These are phyloP conservation scores for Phytophthora hibernalis DNA, from an alignment of 352 stramenopile species.

Conservation along the genomic window DNA sequence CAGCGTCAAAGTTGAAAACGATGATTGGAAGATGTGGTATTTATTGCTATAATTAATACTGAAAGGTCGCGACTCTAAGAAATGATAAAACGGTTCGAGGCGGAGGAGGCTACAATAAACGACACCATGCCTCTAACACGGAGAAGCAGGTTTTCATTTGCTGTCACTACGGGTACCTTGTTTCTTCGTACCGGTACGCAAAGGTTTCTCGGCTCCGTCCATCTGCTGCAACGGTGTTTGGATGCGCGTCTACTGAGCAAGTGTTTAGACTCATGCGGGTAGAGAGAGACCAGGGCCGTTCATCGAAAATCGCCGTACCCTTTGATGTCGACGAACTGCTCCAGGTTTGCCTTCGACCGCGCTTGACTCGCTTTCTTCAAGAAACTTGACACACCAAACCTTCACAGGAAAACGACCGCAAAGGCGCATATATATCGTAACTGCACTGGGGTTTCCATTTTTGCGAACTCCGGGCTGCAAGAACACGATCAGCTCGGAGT, in stretches of 20 bases:
- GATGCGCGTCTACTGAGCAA: background rate
- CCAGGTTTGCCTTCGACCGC: background rate
- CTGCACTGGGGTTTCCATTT: background rate
- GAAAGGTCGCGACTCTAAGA: conserved; percentile 11
- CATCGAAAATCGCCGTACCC: background rate
- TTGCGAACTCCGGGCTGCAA: background rate
- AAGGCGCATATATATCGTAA: no score
- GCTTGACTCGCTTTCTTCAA: background rate
- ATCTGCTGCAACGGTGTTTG: conserved; percentile 5
- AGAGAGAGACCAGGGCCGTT: conserved; percentile 6
- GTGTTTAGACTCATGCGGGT: conserved; percentile 20
- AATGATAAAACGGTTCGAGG: background rate
- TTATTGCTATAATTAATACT: conserved; percentile 9
- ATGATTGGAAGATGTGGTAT: conserved; percentile 20
- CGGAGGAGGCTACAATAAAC: background rate
- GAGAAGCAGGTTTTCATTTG: background rate
- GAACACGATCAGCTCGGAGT: background rate
- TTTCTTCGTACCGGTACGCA: background rate
- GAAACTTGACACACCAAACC: background rate
- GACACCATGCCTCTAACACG: background rate
- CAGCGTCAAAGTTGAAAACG: conserved; percentile 2
- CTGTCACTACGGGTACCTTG: background rate
- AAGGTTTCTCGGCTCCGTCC: background rate
- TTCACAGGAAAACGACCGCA: background rate
- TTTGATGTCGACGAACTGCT: background rate